Base-by-base conservation (phyloP, 208 protist genomes). In the Vickermania spadyakhi region DNA sequence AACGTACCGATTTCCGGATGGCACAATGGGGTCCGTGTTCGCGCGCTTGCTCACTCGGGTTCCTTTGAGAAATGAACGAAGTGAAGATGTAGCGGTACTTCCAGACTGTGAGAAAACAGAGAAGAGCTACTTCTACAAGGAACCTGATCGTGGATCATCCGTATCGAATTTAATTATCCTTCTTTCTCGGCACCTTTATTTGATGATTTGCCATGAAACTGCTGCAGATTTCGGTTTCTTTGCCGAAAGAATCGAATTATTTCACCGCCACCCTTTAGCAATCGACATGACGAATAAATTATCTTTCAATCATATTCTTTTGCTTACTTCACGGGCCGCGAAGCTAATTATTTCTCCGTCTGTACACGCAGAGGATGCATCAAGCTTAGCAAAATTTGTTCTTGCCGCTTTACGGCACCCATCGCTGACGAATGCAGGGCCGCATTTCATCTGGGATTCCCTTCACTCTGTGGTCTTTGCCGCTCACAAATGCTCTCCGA, bases 391-490 rank as follows among this genome's bases (percentile, higher is more conserved):
- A 25, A 61, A 70, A 1, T 68, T 96, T 1, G 61, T 86, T 2
- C 83, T 71, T 21, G 77, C 79, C 55, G 79, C 67, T 66, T 70
- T 93, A 21, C 62, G 91, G 55, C 76, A 91, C 7, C 74, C 61
- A 1, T 74, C 85, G 5, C 58, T 77, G 29, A 56, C 68, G 22
- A 51, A 64, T 28, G 54, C 70, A 25, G 73, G 83, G 55, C 75
- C 83, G 26, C 64, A 74, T 53, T 61, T 96, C 22, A 25, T 92
- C 28, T 96, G 85, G 84, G 89, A 96, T 66, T 75, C 75, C 14
- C 72, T 96, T 56, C 89, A 96, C 59, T 83, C 84, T 28, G 86
- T 96, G 14, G 80, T 96, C 18, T 72, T 77, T 25, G 81, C 89
- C 7, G 82, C 82, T 4, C 83, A 92, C 70, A 71, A 73, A 18